Base-by-base conservation (phyloP, 345 rosid genomes). In the Populus deltoides region DNA sequence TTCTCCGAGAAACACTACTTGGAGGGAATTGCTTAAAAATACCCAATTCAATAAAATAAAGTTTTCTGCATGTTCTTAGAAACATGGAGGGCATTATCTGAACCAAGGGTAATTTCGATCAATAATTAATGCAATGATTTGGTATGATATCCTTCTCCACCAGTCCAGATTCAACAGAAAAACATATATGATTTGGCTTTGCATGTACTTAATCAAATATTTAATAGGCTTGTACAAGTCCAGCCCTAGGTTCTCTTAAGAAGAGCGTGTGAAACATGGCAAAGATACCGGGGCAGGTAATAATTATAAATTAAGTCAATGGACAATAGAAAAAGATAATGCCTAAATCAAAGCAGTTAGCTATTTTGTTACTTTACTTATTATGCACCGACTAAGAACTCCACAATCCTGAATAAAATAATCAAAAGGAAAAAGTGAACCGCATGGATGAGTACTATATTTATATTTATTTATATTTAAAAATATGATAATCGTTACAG, bases 401-500 rank as follows among this genome's bases (percentile, higher is more conserved):
- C 1, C 9, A 53, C 24, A 53, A 20, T 53, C 25, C 6, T 33
- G 36, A 33, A 33, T 33, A 33, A 33, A 33, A 33, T 33, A 33
- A 33, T 33, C 36, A 4, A 0, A 33, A 33, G 36, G 36, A 4
- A 33, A 33, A 33, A 33, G 0, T 33, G 36, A 33, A 33, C 36
- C 36, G 36, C 36, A 33, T 33, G 36, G 0, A 33, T 33, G 36
- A 33, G 5, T 33, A 0, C 36, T 4, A 4, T 33, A 33, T 33
- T 33, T 33, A 33, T 29, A 29, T 31, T 31, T 31, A 4, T 33
- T 5, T 5, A 4, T 33, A 0, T 33, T 33, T 33, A 0, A 5
- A 33, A 4, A 4, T 33, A 33, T 33, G 0, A 33, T 0, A 33
- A 0, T 0, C 0, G 4, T 33, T 33, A 33, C 0, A 0, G 0